A percentile compares a stretch with the other conserved stretches of the same genome.
Evolutionary conservation across 179 eudicot genomes (phyloP).

Genomic region (Beta lomatogona): DNA sequence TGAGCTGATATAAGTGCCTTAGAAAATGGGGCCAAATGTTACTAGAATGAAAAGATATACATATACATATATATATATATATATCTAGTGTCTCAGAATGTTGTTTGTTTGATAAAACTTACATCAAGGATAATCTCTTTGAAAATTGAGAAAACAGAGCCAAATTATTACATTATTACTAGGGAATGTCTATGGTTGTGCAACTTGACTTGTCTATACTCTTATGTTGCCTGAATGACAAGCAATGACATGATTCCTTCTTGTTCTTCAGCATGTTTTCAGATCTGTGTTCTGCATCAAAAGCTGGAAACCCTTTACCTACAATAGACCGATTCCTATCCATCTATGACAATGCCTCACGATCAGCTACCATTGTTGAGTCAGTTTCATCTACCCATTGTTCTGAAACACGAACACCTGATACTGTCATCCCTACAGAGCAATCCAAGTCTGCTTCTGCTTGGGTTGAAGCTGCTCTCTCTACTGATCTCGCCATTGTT

Average conservation of each 20-base stretch:
- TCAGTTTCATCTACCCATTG: conserved; percentile 40
- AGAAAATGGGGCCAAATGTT: no score
- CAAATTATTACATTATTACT: no score
- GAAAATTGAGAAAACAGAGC: no score
- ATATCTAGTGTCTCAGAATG: no score
- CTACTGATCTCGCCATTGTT: conserved; percentile 85
- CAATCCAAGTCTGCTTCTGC: conserved; percentile 61
- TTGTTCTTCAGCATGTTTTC: conserved; percentile 85
- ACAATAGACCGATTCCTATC: conserved; percentile 78
- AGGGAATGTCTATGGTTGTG: no score
- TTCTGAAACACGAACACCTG: conserved; percentile 23
- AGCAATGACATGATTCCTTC: not conserved
- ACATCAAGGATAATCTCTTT: not conserved
- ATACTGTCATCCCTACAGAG: conserved; percentile 31
- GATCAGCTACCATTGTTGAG: conserved; percentile 50
- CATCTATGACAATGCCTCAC: conserved; percentile 64
- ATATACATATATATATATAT: no score
- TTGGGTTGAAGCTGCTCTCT: conserved; percentile 98
- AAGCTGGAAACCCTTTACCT: conserved; percentile 78
- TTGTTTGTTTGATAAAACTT: not conserved
- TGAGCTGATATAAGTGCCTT: no score
- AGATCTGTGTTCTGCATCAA: conserved; percentile 70
- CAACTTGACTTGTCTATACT: no score
- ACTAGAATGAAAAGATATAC: no score
- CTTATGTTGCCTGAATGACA: not conserved